These are phyloP conservation scores for Inga oerstediana DNA, from an alignment of 306 rosid genomes.

Conservation along the genomic window DNA sequence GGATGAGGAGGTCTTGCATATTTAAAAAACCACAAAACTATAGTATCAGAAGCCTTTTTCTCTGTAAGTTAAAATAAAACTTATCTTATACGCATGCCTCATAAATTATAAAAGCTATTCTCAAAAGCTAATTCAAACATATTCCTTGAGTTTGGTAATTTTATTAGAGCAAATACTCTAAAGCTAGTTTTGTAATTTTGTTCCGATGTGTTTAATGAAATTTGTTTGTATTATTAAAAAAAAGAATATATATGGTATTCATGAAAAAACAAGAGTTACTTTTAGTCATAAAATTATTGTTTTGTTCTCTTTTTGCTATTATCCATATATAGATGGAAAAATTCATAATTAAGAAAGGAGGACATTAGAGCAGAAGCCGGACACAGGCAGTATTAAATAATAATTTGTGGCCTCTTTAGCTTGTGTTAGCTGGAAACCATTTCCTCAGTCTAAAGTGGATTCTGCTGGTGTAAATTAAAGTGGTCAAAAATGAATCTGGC, in stretches of 20 bases:
- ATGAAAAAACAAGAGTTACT: background rate
- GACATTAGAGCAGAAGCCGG: background rate
- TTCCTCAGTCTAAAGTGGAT: slow-evolving; percentile 25
- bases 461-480: slow-evolving; percentile 19
- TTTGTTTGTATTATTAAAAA: background rate
- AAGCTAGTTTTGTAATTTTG: background rate
- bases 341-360: background rate
- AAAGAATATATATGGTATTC: background rate
- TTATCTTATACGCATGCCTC: accelerated
- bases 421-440: slow-evolving; percentile 6
- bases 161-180: background rate
- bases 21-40: no score
- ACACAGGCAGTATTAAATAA: background rate
- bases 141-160: no score
- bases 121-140: no score
- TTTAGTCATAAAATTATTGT: background rate
- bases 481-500: slow-evolving; percentile 16
- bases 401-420: background rate
- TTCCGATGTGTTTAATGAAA: background rate
- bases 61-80: no score
- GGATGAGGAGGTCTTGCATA: background rate
- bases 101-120: no score
- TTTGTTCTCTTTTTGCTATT: background rate
- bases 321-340: background rate
- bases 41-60: no score